Percentiles rank a stretch among this genome's conserved stretches.
Conservation (phyloP, 2,329 filamentous ascomycete genomes). For the Ascochyta viciae-villosae region DNA sequence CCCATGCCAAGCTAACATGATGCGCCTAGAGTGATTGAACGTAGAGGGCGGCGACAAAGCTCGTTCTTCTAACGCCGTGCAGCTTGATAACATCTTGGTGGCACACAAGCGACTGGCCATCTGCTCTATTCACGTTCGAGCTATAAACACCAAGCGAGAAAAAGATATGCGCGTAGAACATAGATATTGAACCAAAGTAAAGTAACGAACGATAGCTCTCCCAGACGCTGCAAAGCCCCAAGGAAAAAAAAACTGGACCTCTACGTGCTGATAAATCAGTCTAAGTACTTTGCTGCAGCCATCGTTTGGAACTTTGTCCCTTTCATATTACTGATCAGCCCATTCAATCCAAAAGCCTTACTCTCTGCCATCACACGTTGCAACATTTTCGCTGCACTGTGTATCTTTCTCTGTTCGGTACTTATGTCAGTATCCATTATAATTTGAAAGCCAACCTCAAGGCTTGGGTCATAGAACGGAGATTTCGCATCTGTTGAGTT, state of each 20-base stretch:
- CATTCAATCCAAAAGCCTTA: constrained; percentile 15
- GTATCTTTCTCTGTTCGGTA: constrained; percentile 2
- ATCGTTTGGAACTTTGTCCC: neutral
- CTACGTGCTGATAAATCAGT: neutral
- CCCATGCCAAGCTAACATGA: too few relatives aligned
- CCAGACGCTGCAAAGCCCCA: neutral
- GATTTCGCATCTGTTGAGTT: constrained; percentile 51
- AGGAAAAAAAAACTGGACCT: neutral
- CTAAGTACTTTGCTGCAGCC: neutral
- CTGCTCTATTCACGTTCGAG: too few relatives aligned
- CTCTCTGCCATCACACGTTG: constrained; percentile 9
- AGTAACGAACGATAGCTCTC: neutral
- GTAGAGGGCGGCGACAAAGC: too few relatives aligned
- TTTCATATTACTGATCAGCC: constrained; percentile 8
- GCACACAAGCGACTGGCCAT: too few relatives aligned
- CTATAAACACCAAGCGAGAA: too few relatives aligned
- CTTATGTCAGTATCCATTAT: neutral
- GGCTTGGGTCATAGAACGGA: constrained; percentile 32
- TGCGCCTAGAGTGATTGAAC: too few relatives aligned
- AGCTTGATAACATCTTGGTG: too few relatives aligned
- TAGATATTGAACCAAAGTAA: too few relatives aligned
- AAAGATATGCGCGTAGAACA: too few relatives aligned
- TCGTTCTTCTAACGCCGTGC: too few relatives aligned
- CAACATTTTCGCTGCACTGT: constrained; percentile 4
- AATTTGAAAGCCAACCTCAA: constrained; percentile 1